Conservation (phyloP, 495 filamentous ascomycete genomes). For the Penicillium taxi region DNA sequence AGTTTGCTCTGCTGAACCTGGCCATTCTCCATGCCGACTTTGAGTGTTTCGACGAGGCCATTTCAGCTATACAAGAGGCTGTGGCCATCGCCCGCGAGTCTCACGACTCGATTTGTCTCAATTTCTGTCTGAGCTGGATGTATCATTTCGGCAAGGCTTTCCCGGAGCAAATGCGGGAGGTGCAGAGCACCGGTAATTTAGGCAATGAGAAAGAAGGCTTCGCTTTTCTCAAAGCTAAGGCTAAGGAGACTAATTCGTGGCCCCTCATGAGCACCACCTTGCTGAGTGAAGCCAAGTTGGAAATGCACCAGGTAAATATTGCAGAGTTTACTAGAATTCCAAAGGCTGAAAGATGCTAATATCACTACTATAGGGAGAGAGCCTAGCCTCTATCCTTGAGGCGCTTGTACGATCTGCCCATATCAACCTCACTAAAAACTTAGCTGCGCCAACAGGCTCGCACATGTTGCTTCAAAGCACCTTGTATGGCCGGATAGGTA, state of each 20-base stretch:
- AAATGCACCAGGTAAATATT: constrained; percentile 50
- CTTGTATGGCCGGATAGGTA: constrained; percentile 70
- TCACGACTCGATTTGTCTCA: constrained; percentile 83
- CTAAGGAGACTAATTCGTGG: constrained; percentile 85
- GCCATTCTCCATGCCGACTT: constrained; percentile 94
- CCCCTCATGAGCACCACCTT: constrained; percentile 75
- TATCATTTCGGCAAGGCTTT: constrained; percentile 87
- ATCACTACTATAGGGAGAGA: constrained; percentile 57
- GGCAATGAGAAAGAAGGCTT: constrained; percentile 76
- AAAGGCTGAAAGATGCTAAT: constrained; percentile 8
- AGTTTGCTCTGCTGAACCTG: constrained; percentile 91
- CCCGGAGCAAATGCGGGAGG: constrained; percentile 62
- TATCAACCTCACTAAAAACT: constrained; percentile 66
- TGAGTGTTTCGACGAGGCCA: constrained; percentile 82
- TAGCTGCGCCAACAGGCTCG: constrained; percentile 62
- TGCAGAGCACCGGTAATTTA: constrained; percentile 63
- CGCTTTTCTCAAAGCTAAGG: constrained; percentile 75
- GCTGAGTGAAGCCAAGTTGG: constrained; percentile 77
- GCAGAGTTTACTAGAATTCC: not conserved
- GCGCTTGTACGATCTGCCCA: constrained; percentile 73
- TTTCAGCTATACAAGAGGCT: constrained; percentile 86
- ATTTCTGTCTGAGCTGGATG: constrained; percentile 95
- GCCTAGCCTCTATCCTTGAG: constrained; percentile 67
- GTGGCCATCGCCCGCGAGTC: constrained; percentile 88
- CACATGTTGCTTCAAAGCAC: constrained; percentile 65